Base-by-base conservation (phyloP, 2,329 filamentous ascomycete genomes). In the Phaeoacremonium minimum region DNA sequence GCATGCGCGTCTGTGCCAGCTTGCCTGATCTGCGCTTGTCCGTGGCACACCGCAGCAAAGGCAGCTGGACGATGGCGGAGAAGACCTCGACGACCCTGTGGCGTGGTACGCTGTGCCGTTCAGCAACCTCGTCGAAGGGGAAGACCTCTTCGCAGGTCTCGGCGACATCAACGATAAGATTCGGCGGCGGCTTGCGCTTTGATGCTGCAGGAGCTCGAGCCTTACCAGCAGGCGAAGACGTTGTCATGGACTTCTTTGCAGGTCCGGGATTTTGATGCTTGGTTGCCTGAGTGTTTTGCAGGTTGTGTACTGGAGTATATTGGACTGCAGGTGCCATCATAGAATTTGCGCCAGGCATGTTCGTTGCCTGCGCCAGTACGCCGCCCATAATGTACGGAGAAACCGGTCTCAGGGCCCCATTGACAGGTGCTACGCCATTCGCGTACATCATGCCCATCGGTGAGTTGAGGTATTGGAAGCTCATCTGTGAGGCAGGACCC, bases 11-110 rank as follows among this genome's bases (percentile, higher is more conserved):
- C 7, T 59, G 66, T 5, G 58, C 67, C 18, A 70, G 48, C 28
- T 52, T 60, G 6, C 66, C 66, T 32, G 63, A 52, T 37, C 62
- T 52, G 28, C 61, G 59, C 38, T 65, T 59, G 44, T 71, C 67
- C 3, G 60, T 63, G 6, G 66, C 60, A 42, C 64, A 65, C 7
- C 67, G 60, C 12, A 72, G 54, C 26, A 72, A 53, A 2, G 69
- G 69, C 5, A 73, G 56, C 42, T 71, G 64, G 11, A 73, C 63
- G 35, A 72, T 63, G 33, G 67, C 69, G 1, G 60, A 57, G 39
- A 72, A 72, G 13, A 68, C 60, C 18, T 72, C 68, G 36, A 59
- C 58, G 7, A 74, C 64, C 42, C 64, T 68, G 26, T 63, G 58
- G 7, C 66, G 55, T 1, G 64, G 44, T 11, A 62, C 52, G 12